Conservation (phyloP, 257 asterid species). For the Nicotiana obtusifolia region DNA sequence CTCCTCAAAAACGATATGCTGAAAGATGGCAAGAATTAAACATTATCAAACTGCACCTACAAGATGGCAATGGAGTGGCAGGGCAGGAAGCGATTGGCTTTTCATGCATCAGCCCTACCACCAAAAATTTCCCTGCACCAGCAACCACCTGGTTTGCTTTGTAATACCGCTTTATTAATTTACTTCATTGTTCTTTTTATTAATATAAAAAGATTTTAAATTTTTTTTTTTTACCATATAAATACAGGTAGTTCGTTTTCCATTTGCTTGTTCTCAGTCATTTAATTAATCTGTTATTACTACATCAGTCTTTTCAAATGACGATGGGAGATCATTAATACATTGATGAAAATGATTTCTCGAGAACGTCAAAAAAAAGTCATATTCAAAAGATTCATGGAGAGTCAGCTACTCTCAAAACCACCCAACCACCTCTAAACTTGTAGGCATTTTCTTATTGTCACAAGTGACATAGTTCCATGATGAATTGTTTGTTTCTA, state of each 20-base stretch:
- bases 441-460: neutral
- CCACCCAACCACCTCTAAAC: neutral
- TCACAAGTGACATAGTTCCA: neutral
- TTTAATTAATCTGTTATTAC: neutral
- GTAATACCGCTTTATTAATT: neutral
- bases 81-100: neutral
- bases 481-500: neutral
- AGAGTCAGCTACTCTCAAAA: neutral
- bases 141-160: neutral
- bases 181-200: neutral
- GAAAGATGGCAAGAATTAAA: neutral
- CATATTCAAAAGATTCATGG: neutral
- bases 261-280: neutral
- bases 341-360: neutral
- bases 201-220: no score
- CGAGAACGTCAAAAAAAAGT: neutral
- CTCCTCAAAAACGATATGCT: neutral
- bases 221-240: neutral
- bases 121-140: neutral
- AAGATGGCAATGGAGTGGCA: neutral
- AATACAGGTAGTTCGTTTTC: neutral
- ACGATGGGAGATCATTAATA: neutral
- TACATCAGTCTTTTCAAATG: neutral
- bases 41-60: neutral
- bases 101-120: neutral